Conservation (phyloP, 192 early-diverging fungal species). For the Chytriomyces sp. region DNA sequence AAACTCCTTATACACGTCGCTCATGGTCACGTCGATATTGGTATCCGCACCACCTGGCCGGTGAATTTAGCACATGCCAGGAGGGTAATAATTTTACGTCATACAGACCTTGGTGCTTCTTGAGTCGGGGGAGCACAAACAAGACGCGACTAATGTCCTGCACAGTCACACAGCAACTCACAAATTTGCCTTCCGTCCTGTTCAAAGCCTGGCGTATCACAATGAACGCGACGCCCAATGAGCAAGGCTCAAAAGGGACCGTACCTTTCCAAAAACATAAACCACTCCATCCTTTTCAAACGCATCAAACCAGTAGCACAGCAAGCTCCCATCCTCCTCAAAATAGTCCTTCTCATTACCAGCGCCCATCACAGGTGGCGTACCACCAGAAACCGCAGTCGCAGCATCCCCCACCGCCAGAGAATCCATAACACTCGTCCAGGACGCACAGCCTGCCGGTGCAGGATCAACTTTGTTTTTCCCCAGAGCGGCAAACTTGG, state of each 20-base stretch:
- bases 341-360: constrained; percentile 22
- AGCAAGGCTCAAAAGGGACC: background rate
- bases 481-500: constrained; percentile 4
- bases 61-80: too few species aligned
- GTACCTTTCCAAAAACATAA: constrained; percentile 92
- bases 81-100: too few species aligned
- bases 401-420: constrained; percentile 21
- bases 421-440: constrained; percentile 44
- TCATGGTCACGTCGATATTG: constrained; percentile 58
- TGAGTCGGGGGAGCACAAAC: constrained; percentile 82
- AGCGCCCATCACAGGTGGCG: constrained; percentile 5
- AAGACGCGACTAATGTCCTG: constrained; percentile 82
- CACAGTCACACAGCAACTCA: constrained; percentile 84
- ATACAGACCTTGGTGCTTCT: constrained; percentile 9
- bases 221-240: constrained; percentile 5
- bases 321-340: constrained; percentile 58
- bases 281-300: constrained; percentile 78
- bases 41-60: background rate
- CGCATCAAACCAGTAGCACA: constrained; percentile 93
- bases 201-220: constrained; percentile 51
- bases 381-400: background rate
- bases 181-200: constrained; percentile 53
- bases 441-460: constrained; percentile 39
- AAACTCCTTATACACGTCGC: constrained; percentile 78
- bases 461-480: constrained; percentile 5